These are phyloP conservation scores for Alternaria metachromatica DNA, from an alignment of 2,329 filamentous ascomycete genomes.

Conservation along the genomic window DNA sequence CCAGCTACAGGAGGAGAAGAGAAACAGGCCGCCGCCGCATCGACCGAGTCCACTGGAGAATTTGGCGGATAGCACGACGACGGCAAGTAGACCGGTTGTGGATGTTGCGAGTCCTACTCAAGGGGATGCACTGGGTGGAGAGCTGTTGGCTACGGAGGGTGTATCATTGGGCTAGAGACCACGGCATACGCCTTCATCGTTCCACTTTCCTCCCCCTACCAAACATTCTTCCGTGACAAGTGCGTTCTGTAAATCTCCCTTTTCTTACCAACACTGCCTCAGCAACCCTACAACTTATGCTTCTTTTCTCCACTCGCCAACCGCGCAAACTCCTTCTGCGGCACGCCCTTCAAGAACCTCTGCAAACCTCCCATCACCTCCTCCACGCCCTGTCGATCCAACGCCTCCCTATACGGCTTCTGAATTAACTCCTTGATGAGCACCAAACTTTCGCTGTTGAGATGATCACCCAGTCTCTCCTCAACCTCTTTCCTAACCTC, in stretches of 20 bases:
- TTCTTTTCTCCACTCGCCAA: conserved; percentile 88
- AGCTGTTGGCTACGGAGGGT: conserved; percentile 42
- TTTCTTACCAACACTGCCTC: neutral
- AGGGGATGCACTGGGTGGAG: conserved; percentile 36
- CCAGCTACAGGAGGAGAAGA: conserved; percentile 49
- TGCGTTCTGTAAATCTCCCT: neutral
- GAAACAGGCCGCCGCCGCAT: conserved; percentile 36
- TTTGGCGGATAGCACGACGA: neutral
- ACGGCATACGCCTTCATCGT: neutral
- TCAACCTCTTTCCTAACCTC: conserved; percentile 81
- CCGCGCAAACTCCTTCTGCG: conserved; percentile 87
- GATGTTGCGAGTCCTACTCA: conserved; percentile 8
- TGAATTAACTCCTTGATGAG: conserved; percentile 86
- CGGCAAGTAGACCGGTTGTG: neutral
- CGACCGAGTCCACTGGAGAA: conserved; percentile 21
- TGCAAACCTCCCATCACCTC: conserved; percentile 89
- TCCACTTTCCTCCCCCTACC: neutral
- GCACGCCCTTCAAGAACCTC: conserved; percentile 78
- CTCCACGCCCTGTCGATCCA: conserved; percentile 78
- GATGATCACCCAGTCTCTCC: conserved; percentile 77
- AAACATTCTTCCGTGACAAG: neutral
- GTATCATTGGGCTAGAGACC: conserved; percentile 39
- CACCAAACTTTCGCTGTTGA: conserved; percentile 78
- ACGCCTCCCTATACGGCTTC: conserved; percentile 71
- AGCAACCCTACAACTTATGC: conserved; percentile 75